These are phyloP conservation scores for Leucocoprinus leucothites DNA, from an alignment of 768 basidiomycete genomes.

Conservation along the genomic window DNA sequence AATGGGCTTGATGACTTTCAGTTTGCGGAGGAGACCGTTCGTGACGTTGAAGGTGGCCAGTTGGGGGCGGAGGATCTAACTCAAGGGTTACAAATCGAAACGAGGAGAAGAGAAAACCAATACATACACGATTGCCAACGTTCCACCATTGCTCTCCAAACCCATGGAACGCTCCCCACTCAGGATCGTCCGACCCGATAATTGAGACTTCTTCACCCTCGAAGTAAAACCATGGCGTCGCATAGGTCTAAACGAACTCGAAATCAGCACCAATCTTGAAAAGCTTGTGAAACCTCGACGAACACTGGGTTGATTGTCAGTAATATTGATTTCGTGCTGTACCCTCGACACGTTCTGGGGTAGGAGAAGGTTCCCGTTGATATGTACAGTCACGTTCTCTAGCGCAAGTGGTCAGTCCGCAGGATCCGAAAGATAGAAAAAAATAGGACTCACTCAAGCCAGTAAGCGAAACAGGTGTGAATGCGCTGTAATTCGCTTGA, in stretches of 20 bases:
- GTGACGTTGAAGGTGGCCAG: slow-evolving; percentile 46
- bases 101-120: background rate
- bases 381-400: slow-evolving; percentile 38
- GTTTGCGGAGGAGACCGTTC: slow-evolving; percentile 30
- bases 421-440: background rate
- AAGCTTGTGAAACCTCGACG: slow-evolving; percentile 12
- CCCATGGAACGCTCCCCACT: slow-evolving; percentile 41
- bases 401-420: background rate
- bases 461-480: slow-evolving; percentile 31
- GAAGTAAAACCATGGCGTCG: slow-evolving; percentile 45
- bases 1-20: slow-evolving; percentile 46
- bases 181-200: slow-evolving; percentile 35
- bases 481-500: slow-evolving; percentile 32
- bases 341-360: slow-evolving; percentile 40
- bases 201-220: slow-evolving; percentile 37
- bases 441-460: slow-evolving; percentile 23
- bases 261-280: background rate
- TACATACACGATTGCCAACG: slow-evolving; percentile 35
- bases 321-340: slow-evolving; percentile 35
- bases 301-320: slow-evolving; percentile 34
- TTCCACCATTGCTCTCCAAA: slow-evolving; percentile 53
- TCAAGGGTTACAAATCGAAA: background rate
- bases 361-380: slow-evolving; percentile 42
- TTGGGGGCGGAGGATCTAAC: slow-evolving; percentile 40
- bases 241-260: slow-evolving; percentile 28